phyloP scores from a whole-genome alignment of 2,329 filamentous ascomycete species.

The Neofusicoccum umdonicola region DNA sequence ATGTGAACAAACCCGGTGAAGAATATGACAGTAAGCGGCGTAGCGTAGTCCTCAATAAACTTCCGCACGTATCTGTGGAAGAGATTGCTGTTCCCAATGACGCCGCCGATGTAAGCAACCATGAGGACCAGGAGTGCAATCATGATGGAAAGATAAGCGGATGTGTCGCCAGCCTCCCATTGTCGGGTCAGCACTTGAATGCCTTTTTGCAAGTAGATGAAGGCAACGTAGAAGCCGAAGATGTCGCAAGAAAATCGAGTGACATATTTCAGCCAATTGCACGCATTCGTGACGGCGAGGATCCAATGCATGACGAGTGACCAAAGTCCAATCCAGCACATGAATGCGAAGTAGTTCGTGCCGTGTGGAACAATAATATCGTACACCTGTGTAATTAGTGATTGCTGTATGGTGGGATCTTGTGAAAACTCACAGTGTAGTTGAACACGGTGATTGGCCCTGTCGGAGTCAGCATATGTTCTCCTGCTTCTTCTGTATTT shows the following conservation, averaged over 20 bases:
- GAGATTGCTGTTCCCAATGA: constrained; percentile 62
- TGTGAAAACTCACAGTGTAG: constrained; percentile 60
- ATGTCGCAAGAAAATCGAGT: constrained; percentile 91
- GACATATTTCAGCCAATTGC: constrained; percentile 84
- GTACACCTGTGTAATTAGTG: constrained; percentile 52
- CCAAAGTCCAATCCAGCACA: constrained; percentile 85
- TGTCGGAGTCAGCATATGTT: constrained; percentile 27
- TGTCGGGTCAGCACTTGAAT: constrained; percentile 80
- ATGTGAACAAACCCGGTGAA: constrained; percentile 88
- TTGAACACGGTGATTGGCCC: constrained; percentile 93
- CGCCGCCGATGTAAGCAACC: constrained; percentile 70
- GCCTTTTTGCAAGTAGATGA: constrained; percentile 88
- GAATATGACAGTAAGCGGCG: constrained; percentile 65
- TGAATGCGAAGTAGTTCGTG: constrained; percentile 82
- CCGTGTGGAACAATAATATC: constrained; percentile 78
- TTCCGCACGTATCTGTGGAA: constrained; percentile 74
- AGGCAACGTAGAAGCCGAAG: constrained; percentile 90
- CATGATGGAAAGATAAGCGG: constrained; percentile 72
- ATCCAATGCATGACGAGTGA: constrained; percentile 81
- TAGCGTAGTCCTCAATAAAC: constrained; percentile 88
- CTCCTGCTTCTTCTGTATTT: background rate
- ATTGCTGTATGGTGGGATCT: too few species aligned
- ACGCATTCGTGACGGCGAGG: constrained; percentile 78
- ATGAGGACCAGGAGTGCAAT: constrained; percentile 76
- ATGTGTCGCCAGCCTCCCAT: constrained; percentile 61